These are phyloP conservation scores for Gautieria morchelliformis DNA, from an alignment of 768 basidiomycete species.

Conservation along the genomic window DNA sequence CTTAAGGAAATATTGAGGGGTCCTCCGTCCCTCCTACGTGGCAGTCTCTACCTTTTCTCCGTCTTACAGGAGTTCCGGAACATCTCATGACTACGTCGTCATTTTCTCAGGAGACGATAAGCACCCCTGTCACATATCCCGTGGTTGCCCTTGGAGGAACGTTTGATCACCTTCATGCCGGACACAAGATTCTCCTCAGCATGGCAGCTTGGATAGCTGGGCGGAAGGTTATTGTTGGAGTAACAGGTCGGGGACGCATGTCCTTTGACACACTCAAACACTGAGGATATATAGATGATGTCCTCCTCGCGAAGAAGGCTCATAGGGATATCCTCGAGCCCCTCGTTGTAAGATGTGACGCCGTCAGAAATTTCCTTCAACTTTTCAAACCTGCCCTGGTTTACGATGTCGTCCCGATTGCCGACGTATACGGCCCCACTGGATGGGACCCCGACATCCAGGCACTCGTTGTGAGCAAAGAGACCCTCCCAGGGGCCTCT, in stretches of 20 bases:
- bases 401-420: conserved; percentile 63
- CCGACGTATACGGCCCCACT: conserved; percentile 89
- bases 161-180: conserved; percentile 95
- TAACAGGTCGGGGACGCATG: conserved; percentile 53
- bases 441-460: conserved; percentile 83
- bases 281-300: conserved; percentile 41
- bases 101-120: background rate
- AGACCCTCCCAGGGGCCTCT: conserved; percentile 70
- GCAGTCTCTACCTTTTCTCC: background rate
- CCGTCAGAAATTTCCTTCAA: conserved; percentile 57
- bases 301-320: conserved; percentile 60
- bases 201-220: conserved; percentile 80
- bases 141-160: conserved; percentile 91
- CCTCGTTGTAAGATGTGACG: conserved; percentile 42
- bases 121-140: conserved; percentile 27
- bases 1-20: background rate
- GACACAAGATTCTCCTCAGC: conserved; percentile 93
- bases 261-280: background rate
- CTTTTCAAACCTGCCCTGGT: conserved; percentile 59
- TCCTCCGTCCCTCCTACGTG: background rate
- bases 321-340: conserved; percentile 59
- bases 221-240: conserved; percentile 79
- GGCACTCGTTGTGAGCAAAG: conserved; percentile 83
- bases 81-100: background rate
- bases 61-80: background rate